Evolutionary conservation across 495 filamentous ascomycete species (phyloP).

Genomic region (Hypoxylon lenormandii): DNA sequence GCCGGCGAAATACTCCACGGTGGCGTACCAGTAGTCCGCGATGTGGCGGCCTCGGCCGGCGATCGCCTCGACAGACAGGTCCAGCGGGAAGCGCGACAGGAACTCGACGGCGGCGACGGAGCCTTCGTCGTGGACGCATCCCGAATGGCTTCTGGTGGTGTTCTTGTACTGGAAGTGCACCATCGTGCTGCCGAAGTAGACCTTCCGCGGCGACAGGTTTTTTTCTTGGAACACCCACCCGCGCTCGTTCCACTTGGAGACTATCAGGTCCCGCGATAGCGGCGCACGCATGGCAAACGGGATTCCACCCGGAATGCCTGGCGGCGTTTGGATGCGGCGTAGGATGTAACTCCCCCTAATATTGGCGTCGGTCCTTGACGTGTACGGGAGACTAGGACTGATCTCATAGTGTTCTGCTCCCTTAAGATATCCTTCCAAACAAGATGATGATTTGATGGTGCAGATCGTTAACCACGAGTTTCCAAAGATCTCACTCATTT

Average conservation of each 20-base stretch:
- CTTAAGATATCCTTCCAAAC: background rate
- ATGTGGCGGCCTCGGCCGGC: background rate
- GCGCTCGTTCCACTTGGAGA: constrained; percentile 10
- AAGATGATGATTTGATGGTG: background rate
- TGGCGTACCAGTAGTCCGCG: constrained; percentile 2
- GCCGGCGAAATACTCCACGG: background rate
- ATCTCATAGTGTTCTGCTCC: background rate
- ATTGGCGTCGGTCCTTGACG: constrained; percentile 5
- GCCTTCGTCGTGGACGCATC: constrained; percentile 1
- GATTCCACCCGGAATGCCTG: constrained; percentile 15
- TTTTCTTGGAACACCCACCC: constrained; percentile 32
- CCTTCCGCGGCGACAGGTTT: constrained; percentile 20
- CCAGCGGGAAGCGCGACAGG: constrained; percentile 2
- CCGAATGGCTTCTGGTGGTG: background rate
- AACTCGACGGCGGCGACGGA: background rate
- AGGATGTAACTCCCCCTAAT: background rate
- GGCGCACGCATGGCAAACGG: background rate
- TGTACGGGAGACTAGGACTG: constrained; percentile 13
- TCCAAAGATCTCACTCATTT: constrained; percentile 35
- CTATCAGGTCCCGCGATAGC: constrained; percentile 7
- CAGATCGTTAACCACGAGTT: constrained; percentile 29
- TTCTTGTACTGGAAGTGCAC: background rate
- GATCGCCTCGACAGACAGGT: background rate
- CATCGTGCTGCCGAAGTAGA: constrained; percentile 9
- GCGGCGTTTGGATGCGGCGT: background rate